phyloP scores from a whole-genome alignment of 768 basidiomycete species.

The Tulasnella sp. region DNA sequence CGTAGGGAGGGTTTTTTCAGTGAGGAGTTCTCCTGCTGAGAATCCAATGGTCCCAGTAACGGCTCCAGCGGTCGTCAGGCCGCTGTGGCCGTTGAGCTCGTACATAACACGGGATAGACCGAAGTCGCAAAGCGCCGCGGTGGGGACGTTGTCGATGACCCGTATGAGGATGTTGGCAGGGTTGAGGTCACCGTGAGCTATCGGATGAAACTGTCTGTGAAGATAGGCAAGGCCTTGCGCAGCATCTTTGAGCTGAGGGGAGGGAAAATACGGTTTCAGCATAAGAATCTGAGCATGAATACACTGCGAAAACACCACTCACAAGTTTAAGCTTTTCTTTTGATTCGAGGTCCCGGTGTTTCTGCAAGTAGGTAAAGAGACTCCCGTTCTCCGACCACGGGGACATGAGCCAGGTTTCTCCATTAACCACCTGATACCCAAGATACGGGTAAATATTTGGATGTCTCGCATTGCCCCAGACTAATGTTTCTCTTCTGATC shows the following conservation, averaged over 20 bases:
- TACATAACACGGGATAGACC: background rate
- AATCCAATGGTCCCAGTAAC: background rate
- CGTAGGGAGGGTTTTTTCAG: background rate
- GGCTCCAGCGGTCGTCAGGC: background rate
- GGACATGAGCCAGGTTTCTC: background rate
- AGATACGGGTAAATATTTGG: background rate
- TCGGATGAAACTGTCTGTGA: background rate
- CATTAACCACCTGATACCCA: background rate
- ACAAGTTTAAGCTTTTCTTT: background rate
- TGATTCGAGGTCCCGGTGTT: background rate
- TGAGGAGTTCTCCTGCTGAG: background rate
- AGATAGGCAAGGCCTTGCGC: background rate
- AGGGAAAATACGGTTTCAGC: background rate
- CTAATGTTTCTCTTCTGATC: background rate
- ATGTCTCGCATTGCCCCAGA: background rate
- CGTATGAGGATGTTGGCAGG: background rate
- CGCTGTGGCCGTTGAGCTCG: background rate
- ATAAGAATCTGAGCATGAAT: background rate
- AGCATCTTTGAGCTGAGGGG: background rate
- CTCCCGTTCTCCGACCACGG: background rate
- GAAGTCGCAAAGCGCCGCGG: background rate
- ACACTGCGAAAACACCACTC: background rate
- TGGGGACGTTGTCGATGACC: background rate
- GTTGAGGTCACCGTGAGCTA: background rate
- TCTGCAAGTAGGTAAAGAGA: background rate